These are phyloP conservation scores for Capsicum baccatum DNA, from an alignment of 257 asterid species.

Conservation along the genomic window DNA sequence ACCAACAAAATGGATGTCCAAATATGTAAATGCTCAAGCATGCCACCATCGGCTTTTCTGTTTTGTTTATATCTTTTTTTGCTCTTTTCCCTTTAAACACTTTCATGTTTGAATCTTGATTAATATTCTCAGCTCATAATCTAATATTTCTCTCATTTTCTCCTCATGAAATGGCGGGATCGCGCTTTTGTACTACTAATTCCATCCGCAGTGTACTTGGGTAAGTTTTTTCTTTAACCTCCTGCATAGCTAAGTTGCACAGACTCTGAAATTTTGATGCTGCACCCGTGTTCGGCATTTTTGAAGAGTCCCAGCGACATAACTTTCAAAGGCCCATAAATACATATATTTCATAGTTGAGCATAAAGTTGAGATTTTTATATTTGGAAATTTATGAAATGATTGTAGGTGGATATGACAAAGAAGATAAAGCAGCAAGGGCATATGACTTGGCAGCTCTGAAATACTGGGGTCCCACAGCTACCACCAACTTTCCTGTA, in stretches of 20 bases:
- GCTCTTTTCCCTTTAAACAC: constrained; percentile 27
- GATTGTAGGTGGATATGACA: constrained; percentile 84
- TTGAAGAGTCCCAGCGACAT: too few species aligned
- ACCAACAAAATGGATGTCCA: constrained; percentile 25
- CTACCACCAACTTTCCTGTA: constrained; percentile 93
- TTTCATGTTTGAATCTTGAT: constrained; percentile 14
- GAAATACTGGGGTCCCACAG: constrained; percentile 93
- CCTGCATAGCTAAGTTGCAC: not conserved
- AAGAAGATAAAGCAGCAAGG: constrained; percentile 92
- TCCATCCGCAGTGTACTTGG: constrained; percentile 75
- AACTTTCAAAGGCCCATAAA: not conserved
- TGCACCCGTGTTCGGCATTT: too few species aligned
- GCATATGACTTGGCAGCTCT: constrained; percentile 93
- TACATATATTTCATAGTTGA: not conserved
- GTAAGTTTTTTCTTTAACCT: constrained; percentile 42
- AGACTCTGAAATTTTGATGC: too few species aligned
- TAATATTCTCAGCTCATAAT: constrained; percentile 25
- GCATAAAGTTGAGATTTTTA: not conserved
- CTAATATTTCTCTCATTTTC: constrained; percentile 22
- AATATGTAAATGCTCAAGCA: constrained; percentile 13
- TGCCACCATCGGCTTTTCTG: constrained; percentile 13
- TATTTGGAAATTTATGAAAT: not conserved
- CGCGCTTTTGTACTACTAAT: constrained; percentile 37
- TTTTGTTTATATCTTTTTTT: not conserved
- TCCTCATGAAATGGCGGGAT: constrained; percentile 48